Evolutionary conservation across 139 green algal species (phyloP), one percentile per base, ranked within the genome.

Genomic region (Tetraselmis chui): DNA sequence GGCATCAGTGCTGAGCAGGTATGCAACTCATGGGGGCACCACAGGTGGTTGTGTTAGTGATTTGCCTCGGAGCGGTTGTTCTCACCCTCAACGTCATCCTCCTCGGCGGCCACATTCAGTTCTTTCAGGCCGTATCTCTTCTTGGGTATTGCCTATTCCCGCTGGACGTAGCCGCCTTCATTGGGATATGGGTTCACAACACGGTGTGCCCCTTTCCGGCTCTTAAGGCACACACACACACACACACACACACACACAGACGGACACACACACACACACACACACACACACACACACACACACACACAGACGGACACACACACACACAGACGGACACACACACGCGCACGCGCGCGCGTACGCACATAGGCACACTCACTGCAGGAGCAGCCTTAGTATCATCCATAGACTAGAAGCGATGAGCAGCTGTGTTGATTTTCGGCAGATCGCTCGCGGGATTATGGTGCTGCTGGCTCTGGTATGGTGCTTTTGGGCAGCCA

Each of bases 71-170:
- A 2, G 94, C 95, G n/a, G 82, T 98, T 26, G 88, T 98, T 11
- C 90, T 99, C 26, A 99, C 96, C 1, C 83, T 95, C 59, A 99
- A 99, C 83, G 95, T 98, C 22, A 90, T 98, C 59, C 90, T 99
- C 76, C 91, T 99, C 74, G 95, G 96, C 28, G 96, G 96, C n/a
- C 94, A 93, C 76, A 97, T 99, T 30, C 94, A 97, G 74, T 99
- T 99, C 87, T 97, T 99, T 83, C 96, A 98, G 88, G 90, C 90
- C 0, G 86, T 99, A 58, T 98, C 92, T 84, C 84, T 99, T 77
- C 90, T 99, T 29, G 97, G 97, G n/a, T 99, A 99, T 89, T 99
- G 97, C 91, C 83, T 99, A 1, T 98, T 99, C 84, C 97, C 97
- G n/a, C 84, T 99, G 29, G 91, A 92, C 30, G 67, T 98, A 0